Percentiles rank a stretch among this genome's conserved stretches.
These are phyloP conservation scores for Metschnikowia picachoensis DNA, from an alignment of 805 yeast species.

Conservation along the genomic window DNA sequence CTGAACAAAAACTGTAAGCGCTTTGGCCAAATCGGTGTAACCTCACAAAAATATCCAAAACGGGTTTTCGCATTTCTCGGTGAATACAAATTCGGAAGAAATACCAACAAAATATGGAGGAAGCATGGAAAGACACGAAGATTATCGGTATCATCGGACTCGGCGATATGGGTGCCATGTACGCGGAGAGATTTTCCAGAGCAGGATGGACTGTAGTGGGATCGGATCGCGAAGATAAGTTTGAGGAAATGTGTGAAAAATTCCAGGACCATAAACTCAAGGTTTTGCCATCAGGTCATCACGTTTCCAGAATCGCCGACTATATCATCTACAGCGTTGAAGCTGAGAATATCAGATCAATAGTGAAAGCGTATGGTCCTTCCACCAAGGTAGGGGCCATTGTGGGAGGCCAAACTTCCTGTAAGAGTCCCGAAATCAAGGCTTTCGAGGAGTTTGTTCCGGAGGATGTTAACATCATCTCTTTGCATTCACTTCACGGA, in stretches of 20 bases:
- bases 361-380: constrained; percentile 77
- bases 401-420: constrained; percentile 98
- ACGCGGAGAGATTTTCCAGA: constrained; percentile 70
- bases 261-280: constrained; percentile 44
- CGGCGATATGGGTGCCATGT: constrained; percentile 94
- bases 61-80: too few species aligned
- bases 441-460: constrained; percentile 82
- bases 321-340: constrained; percentile 89
- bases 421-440: constrained; percentile 83
- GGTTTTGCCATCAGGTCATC: constrained; percentile 74
- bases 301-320: constrained; percentile 77
- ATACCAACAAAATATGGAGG: background rate
- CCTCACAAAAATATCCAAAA: too few species aligned
- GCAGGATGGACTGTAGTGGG: constrained; percentile 91
- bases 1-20: too few species aligned
- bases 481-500: constrained; percentile 92
- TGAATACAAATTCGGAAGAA: too few species aligned
- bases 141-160: constrained; percentile 88
- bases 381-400: constrained; percentile 83
- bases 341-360: constrained; percentile 74
- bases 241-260: constrained; percentile 40
- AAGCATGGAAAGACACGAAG: constrained; percentile 30
- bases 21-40: too few species aligned
- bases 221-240: constrained; percentile 74
- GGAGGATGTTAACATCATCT: constrained; percentile 72